Evolutionary conservation across 2,329 filamentous ascomycete species (phyloP).

Genomic region (Beauveria pseudobassiana): DNA sequence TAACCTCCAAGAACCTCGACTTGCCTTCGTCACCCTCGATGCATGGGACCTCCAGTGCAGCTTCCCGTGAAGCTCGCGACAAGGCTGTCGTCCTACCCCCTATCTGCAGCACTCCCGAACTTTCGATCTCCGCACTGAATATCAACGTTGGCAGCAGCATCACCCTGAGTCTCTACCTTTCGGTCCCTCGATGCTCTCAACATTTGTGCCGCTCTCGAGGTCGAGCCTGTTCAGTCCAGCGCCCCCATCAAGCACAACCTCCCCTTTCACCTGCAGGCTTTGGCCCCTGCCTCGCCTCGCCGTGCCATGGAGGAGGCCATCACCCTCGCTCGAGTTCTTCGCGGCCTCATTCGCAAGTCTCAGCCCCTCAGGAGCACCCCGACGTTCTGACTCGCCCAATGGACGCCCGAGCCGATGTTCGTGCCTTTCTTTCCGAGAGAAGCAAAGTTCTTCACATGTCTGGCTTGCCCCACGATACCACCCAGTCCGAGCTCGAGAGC

Average conservation of each 20-base stretch:
- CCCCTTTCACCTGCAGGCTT: slow-evolving; percentile 92
- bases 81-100: slow-evolving; percentile 92
- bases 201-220: slow-evolving; percentile 96
- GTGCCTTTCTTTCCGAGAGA: slow-evolving; percentile 89
- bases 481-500: slow-evolving; percentile 95
- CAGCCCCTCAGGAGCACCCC: slow-evolving; percentile 89
- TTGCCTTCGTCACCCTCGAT: slow-evolving; percentile 96
- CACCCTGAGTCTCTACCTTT: slow-evolving; percentile 97
- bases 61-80: slow-evolving; percentile 92
- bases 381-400: slow-evolving; percentile 92
- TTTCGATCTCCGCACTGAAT: slow-evolving; percentile 94
- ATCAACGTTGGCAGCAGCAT: slow-evolving; percentile 97
- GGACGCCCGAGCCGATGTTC: slow-evolving; percentile 93
- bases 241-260: slow-evolving; percentile 98
- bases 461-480: slow-evolving; percentile 93
- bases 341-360: slow-evolving; percentile 90
- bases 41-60: slow-evolving; percentile 97
- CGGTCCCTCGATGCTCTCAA: slow-evolving; percentile 89
- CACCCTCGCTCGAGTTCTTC: slow-evolving; percentile 84
- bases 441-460: slow-evolving; percentile 99
- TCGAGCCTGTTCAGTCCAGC: slow-evolving; percentile 94
- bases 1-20: slow-evolving; percentile 84
- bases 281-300: slow-evolving; percentile 89
- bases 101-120: slow-evolving; percentile 97
- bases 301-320: slow-evolving; percentile 97